Base-by-base conservation (phyloP, 23 red algal genomes). In the Porphyridium purpureum region DNA sequence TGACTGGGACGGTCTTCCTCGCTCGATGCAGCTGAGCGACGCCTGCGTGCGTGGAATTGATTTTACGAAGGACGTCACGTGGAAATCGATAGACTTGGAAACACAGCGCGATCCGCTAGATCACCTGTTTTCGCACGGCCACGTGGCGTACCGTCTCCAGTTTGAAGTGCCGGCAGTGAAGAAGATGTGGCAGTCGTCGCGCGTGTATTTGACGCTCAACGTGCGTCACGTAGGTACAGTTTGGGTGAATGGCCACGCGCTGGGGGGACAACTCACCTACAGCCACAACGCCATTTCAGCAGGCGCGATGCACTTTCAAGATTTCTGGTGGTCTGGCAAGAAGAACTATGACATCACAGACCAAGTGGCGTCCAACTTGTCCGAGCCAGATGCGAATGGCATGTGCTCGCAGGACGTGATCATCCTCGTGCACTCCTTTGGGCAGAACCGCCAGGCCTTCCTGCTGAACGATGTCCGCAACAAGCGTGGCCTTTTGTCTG, bases 401-500 rank as follows among this genome's bases (percentile, higher is more conserved):
- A 44, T 44, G 38, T 44, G 11, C 9, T 72, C 61, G 14, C 84
- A 92, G 48, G 49, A 79, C 21, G 65, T 92, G 3, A 57, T 92
- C 1, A 72, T 92, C 44, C 66, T 81, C 17, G 65, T 92, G 20
- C 36, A 67, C 27, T 70, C 55, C 49, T 50, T 92, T 24, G 84
- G 84, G 22, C 84, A 92, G 30, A 59, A 62, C 8, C 50, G 84
- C 31, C 73, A 66, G 15, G 72, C 84, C 19, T 92, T 92, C 57
- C 50, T 92, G 5, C 54, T 92, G 4, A 92, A 92, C 51, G 84
- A 92, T 36, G 72, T 81, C 11, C 47, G 84, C 25, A 92, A 92
- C 56, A 67, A 55, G 31, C 57, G 84, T 22, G 84, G 84, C 19
- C 47, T 92, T 21, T 55, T 92, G 14, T 92, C 84, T 0, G 84